Percentiles rank a stretch among this genome's conserved stretches.
Conservation (phyloP, 441 rosid genomes). For the Iberis amara region DNA sequence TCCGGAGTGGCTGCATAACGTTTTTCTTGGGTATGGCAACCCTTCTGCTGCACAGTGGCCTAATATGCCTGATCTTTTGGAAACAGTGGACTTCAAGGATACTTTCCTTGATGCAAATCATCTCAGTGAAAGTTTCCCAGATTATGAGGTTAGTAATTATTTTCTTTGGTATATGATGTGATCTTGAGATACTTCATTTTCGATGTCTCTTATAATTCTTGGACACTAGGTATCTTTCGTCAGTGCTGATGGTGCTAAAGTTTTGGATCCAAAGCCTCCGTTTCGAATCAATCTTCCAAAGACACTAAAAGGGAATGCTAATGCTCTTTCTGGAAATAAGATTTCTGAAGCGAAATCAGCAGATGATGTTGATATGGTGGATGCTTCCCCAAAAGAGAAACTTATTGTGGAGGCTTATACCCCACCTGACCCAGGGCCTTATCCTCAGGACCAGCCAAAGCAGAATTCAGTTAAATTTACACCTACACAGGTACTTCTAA, state of each 20-base stretch:
- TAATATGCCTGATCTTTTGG: slow-evolving; percentile 91
- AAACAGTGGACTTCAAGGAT: slow-evolving; percentile 91
- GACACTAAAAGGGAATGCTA: slow-evolving; percentile 55
- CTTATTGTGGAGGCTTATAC: slow-evolving; percentile 85
- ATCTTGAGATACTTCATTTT: slow-evolving; percentile 5
- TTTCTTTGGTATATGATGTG: slow-evolving; percentile 12
- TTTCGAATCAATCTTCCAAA: slow-evolving; percentile 76
- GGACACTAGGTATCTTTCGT: slow-evolving; percentile 58
- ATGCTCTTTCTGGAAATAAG: slow-evolving; percentile 80
- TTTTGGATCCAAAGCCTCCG: slow-evolving; percentile 70
- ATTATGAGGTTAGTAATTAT: slow-evolving; percentile 58
- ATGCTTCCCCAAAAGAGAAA: slow-evolving; percentile 50
- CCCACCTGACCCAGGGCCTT: slow-evolving; percentile 96
- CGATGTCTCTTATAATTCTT: slow-evolving; percentile 16
- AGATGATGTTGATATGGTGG: slow-evolving; percentile 47
- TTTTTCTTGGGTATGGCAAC: slow-evolving; percentile 94
- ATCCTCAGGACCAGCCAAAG: slow-evolving; percentile 98
- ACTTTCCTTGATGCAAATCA: slow-evolving; percentile 80
- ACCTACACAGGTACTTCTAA: slow-evolving; percentile 72
- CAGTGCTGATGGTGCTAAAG: slow-evolving; percentile 62
- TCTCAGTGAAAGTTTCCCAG: slow-evolving; percentile 69
- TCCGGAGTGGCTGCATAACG: slow-evolving; percentile 95
- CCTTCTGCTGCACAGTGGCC: slow-evolving; percentile 99
- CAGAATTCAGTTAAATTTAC: slow-evolving; percentile 94
- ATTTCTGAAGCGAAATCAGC: slow-evolving; percentile 39